Evolutionary conservation across 2,329 filamentous ascomycete species (phyloP), one percentile per base, ranked within the genome.

Genomic region (Arthrobotrys sinensis): DNA sequence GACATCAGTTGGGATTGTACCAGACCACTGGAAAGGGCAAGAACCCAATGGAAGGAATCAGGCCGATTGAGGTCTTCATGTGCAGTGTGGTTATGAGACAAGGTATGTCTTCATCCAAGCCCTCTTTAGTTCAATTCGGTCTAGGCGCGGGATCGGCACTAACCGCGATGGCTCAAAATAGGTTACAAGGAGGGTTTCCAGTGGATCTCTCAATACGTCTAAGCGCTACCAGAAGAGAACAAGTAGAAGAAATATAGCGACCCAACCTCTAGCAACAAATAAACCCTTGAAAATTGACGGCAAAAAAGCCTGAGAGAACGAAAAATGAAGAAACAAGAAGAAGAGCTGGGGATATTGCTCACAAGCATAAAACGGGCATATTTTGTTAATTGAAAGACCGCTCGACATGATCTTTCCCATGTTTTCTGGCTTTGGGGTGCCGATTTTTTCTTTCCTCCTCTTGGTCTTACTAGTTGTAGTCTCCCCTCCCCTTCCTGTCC

Each of bases 1-100:
- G 96, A 85, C 91, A 95, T 84, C 92, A 94, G 85, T 88, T 99
- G 76, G 96, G 96, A 80, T 86, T 99, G 83, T 98, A 96, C 87
- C 95, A 98, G 86, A 97, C 94, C 70, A 97, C 93, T 79, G 94
- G 94, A 83, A 97, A 97, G 89, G 94, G 94, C 86, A 97, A 96
- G 89, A 91, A 96, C 80, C 93, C 92, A 80, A 88, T 96, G 81
- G 94, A 97, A 87, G 93, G 93, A 38, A 97, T 97, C 85, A 89
- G 94, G 82, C 93, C 94, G 24, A 95, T 99, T 83, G 96, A 99
- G 89, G 90, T 98, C 80, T 98, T 98, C 86, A 97, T 99, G 96
- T 98, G 94, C 89, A 97, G 93, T 83, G 94, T 98, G 82, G 95
- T 98, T 80, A 97, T 97, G 93, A 90, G 95, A 85, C 95, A 98